A percentile compares a stretch with the other conserved stretches of the same genome.
Evolutionary conservation across 2,329 filamentous ascomycete genomes (phyloP).

Genomic region (Lecanosticta acicola): DNA sequence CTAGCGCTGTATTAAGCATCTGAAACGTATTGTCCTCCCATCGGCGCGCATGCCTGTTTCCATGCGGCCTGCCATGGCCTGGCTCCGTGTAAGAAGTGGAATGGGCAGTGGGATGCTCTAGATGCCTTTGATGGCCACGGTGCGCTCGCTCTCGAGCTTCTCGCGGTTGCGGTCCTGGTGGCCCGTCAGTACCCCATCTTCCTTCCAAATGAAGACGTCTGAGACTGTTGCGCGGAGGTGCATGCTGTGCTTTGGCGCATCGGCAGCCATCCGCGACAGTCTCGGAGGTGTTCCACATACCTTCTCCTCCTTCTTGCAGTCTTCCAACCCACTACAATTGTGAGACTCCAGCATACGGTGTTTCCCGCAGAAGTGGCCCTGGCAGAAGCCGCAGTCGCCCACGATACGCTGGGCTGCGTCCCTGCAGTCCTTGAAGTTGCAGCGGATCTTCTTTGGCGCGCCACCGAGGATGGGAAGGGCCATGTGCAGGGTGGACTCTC

Average conservation of each 20-base stretch:
- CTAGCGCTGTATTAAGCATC: not conserved
- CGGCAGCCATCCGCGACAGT: no score
- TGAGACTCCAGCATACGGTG: slow-evolving; percentile 92
- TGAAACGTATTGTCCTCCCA: slow-evolving; percentile 1
- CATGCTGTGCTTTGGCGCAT: no score
- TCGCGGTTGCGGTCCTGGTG: slow-evolving; percentile 79
- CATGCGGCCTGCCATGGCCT: slow-evolving; percentile 1
- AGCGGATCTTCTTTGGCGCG: slow-evolving; percentile 72
- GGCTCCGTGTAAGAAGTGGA: not conserved
- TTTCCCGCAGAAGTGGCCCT: slow-evolving; percentile 89
- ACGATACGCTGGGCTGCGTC: slow-evolving; percentile 86
- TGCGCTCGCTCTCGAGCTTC: slow-evolving; percentile 86
- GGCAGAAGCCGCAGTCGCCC: slow-evolving; percentile 92
- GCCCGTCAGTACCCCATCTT: no score
- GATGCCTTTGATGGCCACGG: slow-evolving; percentile 87
- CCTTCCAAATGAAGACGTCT: no score
- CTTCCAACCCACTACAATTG: slow-evolving; percentile 85
- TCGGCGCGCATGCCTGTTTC: slow-evolving; percentile 4
- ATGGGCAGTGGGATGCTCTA: slow-evolving; percentile 33
- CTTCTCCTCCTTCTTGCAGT: slow-evolving; percentile 96
- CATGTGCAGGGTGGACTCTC: slow-evolving; percentile 50
- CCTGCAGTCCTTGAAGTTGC: slow-evolving; percentile 84
- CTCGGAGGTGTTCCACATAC: not conserved
- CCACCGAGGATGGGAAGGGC: slow-evolving; percentile 53
- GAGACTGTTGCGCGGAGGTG: no score